Conservation (phyloP, 768 basidiomycete genomes). For the Cantharellus cinnabarinus region DNA sequence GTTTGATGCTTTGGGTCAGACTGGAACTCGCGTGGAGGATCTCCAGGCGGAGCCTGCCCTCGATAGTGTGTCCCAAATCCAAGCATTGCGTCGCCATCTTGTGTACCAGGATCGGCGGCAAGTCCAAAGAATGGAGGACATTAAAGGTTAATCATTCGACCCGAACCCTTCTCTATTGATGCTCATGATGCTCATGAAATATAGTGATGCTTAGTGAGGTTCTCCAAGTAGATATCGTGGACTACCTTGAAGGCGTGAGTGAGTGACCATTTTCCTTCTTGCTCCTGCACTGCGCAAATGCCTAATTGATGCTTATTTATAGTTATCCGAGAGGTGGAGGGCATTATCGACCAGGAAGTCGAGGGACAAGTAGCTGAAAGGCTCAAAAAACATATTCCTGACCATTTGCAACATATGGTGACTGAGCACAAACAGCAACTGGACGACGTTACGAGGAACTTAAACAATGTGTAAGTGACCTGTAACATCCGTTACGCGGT, state of each 20-base stretch:
- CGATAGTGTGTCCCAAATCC: conserved; percentile 20
- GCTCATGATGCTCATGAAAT: background rate
- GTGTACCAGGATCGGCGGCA: conserved; percentile 25
- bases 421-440: background rate
- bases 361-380: conserved; percentile 31
- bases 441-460: background rate
- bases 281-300: background rate
- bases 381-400: background rate
- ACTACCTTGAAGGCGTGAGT: conserved; percentile 26
- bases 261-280: conserved; percentile 3
- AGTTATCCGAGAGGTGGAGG: conserved; percentile 18
- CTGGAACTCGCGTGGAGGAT: background rate
- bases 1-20: background rate
- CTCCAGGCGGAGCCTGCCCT: conserved; percentile 4
- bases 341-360: conserved; percentile 27
- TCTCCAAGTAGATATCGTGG: conserved; percentile 24
- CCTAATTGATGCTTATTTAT: background rate
- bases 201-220: conserved; percentile 29
- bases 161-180: background rate
- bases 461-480: background rate
- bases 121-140: conserved; percentile 26
- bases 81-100: conserved; percentile 27
- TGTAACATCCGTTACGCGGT: background rate
- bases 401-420: background rate
- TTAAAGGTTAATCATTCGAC: conserved; percentile 22